Percentiles rank a stretch among this genome's conserved stretches.
Evolutionary conservation across 1,284 basidiomycete genomes (phyloP).

Genomic region (Coriolopsis trogii): DNA sequence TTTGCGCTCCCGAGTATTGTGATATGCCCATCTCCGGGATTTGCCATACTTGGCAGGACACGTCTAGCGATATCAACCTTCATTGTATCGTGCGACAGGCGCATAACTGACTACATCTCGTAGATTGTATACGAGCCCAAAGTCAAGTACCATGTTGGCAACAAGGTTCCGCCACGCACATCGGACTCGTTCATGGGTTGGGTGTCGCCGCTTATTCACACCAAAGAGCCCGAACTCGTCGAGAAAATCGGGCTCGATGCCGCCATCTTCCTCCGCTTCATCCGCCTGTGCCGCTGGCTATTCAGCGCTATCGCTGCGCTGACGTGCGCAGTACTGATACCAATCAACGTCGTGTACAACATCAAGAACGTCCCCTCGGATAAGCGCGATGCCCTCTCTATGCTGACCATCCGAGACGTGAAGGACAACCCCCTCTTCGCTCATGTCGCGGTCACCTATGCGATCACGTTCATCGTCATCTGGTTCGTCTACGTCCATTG

Average conservation of each 20-base stretch:
- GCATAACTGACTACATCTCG: background rate
- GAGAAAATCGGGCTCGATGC: conserved; percentile 95
- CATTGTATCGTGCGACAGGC: no score
- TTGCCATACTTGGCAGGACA: no score
- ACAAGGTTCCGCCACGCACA: conserved; percentile 81
- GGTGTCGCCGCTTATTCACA: conserved; percentile 84
- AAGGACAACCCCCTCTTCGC: conserved; percentile 67
- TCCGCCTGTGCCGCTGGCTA: conserved; percentile 83
- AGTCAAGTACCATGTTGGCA: conserved; percentile 83
- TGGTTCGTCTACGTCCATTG: conserved; percentile 73
- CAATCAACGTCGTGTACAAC: conserved; percentile 79
- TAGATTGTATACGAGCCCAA: conserved; percentile 87
- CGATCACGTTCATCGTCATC: conserved; percentile 70
- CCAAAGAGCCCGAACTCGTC: conserved; percentile 87
- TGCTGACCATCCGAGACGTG: conserved; percentile 82
- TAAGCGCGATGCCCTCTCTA: conserved; percentile 65
- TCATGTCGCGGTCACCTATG: conserved; percentile 76
- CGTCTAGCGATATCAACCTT: no score
- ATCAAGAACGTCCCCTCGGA: conserved; percentile 54
- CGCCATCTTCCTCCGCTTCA: conserved; percentile 90
- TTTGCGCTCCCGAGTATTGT: no score
- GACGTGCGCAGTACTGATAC: conserved; percentile 78
- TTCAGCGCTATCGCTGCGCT: conserved; percentile 73
- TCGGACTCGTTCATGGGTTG: conserved; percentile 85
- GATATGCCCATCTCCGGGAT: no score